Evolutionary conservation across 1,139 yeast species (phyloP), one percentile per base, ranked within the genome.

Genomic region (Yamadazyma diospyri): DNA sequence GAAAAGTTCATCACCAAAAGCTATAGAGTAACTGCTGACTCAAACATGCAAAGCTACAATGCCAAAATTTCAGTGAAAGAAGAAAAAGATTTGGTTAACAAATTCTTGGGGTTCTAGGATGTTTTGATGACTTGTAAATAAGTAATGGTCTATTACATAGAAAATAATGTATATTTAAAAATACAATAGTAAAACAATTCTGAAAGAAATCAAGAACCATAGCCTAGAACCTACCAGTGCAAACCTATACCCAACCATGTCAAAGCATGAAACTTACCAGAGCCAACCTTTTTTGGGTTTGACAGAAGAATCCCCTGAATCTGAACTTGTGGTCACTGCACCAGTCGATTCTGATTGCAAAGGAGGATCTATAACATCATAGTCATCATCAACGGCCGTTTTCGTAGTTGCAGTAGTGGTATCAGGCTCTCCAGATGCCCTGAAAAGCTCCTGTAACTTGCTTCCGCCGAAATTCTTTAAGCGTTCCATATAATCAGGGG

Each of bases 1-100:
- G 72, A 79, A 53, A 81, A 83, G 16, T 88, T 82, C 53, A 72
- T 87, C 24, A 77, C 92, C 27, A 70, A 67, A 43, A 63, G 58
- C 28, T 50, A 69, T 34, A 68, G 60, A 61, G 52, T 64, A 61
- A 39, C 55, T 51, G 61, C 69, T 65, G 63, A 53, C 46, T 36
- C 67, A 58, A 51, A 57, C 46, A 46, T 72, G 59, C 55, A 50
- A 42, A 27, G 53, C 44, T 40, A 53, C 35, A 49, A 43, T 21
- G 51, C 53, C 20, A 44, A 46, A 28, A 52, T 49, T 20, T 57
- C 50, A 35, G 35, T 45, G 8, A 50, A 50, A 39, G 45, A 51
- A n/a, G 67, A 65, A 30, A 55, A 55, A 36, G 55, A 57, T 28
- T 42, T 57, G 46, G 63, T 67, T 15, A 50, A 52, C 27, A 44